Evolutionary conservation across 768 basidiomycete species (phyloP).

Genomic region (Lenzites betulinus): DNA sequence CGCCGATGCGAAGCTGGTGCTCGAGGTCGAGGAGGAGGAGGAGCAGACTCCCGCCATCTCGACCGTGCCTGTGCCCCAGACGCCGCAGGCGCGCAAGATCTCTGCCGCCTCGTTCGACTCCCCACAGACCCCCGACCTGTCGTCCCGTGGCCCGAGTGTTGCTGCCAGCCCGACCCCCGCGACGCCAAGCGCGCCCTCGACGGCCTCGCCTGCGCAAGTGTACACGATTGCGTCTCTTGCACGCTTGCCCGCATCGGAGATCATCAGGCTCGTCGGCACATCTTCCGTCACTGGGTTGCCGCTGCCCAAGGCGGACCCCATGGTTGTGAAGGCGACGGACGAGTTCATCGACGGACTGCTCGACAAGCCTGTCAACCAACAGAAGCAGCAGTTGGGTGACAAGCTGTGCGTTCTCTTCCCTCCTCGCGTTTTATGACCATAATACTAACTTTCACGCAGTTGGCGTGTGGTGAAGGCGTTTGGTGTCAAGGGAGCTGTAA

Average conservation of each 20-base stretch:
- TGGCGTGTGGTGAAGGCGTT: constrained; percentile 69
- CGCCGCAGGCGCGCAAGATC: constrained; percentile 66
- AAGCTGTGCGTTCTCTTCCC: constrained; percentile 26
- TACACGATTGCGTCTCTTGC: constrained; percentile 75
- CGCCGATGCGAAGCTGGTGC: constrained; percentile 76
- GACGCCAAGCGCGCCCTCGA: constrained; percentile 48
- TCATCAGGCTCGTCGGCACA: constrained; percentile 60
- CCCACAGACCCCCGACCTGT: constrained; percentile 76
- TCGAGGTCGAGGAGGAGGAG: constrained; percentile 71
- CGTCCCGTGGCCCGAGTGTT: constrained; percentile 72
- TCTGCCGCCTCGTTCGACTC: constrained; percentile 42
- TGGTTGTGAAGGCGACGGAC: constrained; percentile 69
- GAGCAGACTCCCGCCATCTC: constrained; percentile 38
- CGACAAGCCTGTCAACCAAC: constrained; percentile 66
- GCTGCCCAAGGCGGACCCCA: constrained; percentile 68
- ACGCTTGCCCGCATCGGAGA: constrained; percentile 71
- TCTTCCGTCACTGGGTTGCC: constrained; percentile 52
- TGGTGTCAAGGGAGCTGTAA: constrained; percentile 78
- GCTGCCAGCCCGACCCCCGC: constrained; percentile 69
- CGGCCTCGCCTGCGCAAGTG: constrained; percentile 23
- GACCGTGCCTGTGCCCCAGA: constrained; percentile 48
- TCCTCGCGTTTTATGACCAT: not conserved
- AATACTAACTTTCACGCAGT: constrained; percentile 25
- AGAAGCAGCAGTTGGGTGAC: constrained; percentile 28
- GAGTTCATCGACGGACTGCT: constrained; percentile 83